phyloP scores from a whole-genome alignment of 345 rosid species.

The Boechera divaricarpa region DNA sequence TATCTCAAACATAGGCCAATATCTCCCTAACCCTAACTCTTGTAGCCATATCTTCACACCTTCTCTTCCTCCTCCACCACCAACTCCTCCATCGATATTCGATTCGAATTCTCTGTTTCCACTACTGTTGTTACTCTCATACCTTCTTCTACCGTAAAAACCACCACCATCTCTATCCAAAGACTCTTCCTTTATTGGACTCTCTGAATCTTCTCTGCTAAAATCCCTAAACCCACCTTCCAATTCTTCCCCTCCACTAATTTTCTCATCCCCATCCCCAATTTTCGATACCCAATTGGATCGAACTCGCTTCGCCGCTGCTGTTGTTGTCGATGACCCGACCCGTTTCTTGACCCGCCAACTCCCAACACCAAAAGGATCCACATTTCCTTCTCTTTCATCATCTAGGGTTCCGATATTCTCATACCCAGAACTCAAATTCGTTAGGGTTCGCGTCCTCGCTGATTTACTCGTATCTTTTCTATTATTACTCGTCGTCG shows the following conservation, averaged over 20 bases:
- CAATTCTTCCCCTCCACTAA: conserved; percentile 55
- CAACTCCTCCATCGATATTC: conserved; percentile 30
- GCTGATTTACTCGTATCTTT: conserved; percentile 49
- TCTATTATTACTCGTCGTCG: conserved; percentile 27
- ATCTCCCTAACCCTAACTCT: conserved; percentile 72
- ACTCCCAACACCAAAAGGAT: conserved; percentile 69
- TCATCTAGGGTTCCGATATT: conserved; percentile 60
- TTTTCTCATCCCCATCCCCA: conserved; percentile 55
- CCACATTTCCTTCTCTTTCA: conserved; percentile 48
- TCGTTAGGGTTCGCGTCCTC: conserved; percentile 67
- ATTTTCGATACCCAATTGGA: conserved; percentile 60
- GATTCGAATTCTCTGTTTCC: conserved; percentile 38
- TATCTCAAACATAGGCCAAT: conserved; percentile 77
- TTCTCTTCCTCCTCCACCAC: conserved; percentile 51
- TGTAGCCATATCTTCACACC: conserved; percentile 39
- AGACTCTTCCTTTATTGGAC: conserved; percentile 71
- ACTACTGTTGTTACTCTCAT: conserved; percentile 35
- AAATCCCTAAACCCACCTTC: conserved; percentile 63
- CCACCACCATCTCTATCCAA: conserved; percentile 41
- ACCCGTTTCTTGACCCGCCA: conserved; percentile 64
- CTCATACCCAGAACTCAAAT: conserved; percentile 54
- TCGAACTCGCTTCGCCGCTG: conserved; percentile 52
- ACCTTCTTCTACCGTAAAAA: conserved; percentile 34
- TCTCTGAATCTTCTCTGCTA: conserved; percentile 65
- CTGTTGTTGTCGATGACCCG: conserved; percentile 20